These are phyloP conservation scores for Metschnikowia orientalis DNA, from an alignment of 805 yeast genomes.

Conservation along the genomic window DNA sequence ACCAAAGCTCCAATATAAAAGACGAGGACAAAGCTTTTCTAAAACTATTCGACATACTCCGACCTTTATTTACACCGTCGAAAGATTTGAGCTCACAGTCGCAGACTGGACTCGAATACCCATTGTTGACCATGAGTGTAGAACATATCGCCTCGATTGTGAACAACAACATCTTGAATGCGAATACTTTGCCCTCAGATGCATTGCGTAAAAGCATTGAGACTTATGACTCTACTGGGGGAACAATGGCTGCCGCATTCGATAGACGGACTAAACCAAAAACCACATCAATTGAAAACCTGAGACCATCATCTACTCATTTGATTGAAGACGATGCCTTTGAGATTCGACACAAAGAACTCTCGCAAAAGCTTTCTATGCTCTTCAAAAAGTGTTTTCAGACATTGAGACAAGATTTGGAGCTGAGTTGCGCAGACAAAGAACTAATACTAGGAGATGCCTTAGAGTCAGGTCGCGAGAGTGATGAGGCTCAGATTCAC, in stretches of 20 bases:
- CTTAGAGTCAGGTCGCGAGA: too few relatives aligned
- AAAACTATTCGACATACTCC: conserved; percentile 7
- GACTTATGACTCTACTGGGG: too few relatives aligned
- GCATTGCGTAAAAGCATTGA: too few relatives aligned
- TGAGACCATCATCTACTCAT: background rate
- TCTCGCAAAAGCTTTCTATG: conserved; percentile 4
- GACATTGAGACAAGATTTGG: conserved; percentile 3
- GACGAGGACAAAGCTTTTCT: conserved; percentile 4
- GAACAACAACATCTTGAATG: conserved; percentile 4
- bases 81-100: conserved; percentile 3
- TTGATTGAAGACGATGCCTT: conserved; percentile 2
- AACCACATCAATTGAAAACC: too few relatives aligned
- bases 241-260: too few relatives aligned
- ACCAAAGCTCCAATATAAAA: conserved; percentile 4
- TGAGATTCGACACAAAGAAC: conserved; percentile 6
- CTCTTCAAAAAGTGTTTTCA: conserved; percentile 11
- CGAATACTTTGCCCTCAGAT: too few relatives aligned
- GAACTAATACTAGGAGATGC: too few relatives aligned
- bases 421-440: background rate
- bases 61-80: conserved; percentile 11
- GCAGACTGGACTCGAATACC: conserved; percentile 2
- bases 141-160: conserved; percentile 10
- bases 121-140: conserved; percentile 6
- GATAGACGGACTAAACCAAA: too few relatives aligned
- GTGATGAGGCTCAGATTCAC: background rate